phyloP scores from a whole-genome alignment of 805 yeast species.

The Cyberlindnera samutprakarnensis region DNA sequence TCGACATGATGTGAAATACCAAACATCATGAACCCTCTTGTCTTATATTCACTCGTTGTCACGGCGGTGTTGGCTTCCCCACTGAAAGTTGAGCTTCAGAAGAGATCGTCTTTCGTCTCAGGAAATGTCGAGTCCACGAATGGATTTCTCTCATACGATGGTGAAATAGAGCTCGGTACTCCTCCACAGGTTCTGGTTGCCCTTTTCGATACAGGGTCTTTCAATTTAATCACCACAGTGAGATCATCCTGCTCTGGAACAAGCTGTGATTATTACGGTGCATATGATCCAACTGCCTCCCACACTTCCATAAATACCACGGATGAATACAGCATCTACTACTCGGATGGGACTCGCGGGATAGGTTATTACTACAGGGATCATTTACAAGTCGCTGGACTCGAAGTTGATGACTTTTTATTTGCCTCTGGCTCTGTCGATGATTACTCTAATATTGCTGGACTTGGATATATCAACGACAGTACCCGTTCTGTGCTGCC shows the following conservation, averaged over 20 bases:
- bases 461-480: slow-evolving; percentile 5
- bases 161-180: slow-evolving; percentile 9
- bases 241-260: slow-evolving; percentile 4
- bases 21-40: slow-evolving; percentile 4
- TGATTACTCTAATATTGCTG: slow-evolving; percentile 7
- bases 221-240: slow-evolving; percentile 3
- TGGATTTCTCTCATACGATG: slow-evolving; percentile 3
- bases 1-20: too few species aligned
- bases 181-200: slow-evolving; percentile 11
- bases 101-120: slow-evolving; percentile 4
- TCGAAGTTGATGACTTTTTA: slow-evolving; percentile 1
- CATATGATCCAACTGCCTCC: slow-evolving; percentile 4
- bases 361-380: slow-evolving; percentile 7
- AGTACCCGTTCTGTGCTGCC: slow-evolving; percentile 1
- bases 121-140: not conserved
- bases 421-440: slow-evolving; percentile 3
- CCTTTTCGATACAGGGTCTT: slow-evolving; percentile 17
- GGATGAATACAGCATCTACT: slow-evolving; percentile 1
- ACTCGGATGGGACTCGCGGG: slow-evolving; percentile 7
- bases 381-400: slow-evolving; percentile 7
- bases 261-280: slow-evolving; percentile 1
- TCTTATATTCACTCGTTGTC: not conserved
- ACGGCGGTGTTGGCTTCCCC: slow-evolving; percentile 5
- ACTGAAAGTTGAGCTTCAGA: slow-evolving; percentile 3
- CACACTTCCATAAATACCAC: slow-evolving; percentile 2